Conservation (phyloP, 2,329 filamentous ascomycete genomes). For the Cercospora zeina region DNA sequence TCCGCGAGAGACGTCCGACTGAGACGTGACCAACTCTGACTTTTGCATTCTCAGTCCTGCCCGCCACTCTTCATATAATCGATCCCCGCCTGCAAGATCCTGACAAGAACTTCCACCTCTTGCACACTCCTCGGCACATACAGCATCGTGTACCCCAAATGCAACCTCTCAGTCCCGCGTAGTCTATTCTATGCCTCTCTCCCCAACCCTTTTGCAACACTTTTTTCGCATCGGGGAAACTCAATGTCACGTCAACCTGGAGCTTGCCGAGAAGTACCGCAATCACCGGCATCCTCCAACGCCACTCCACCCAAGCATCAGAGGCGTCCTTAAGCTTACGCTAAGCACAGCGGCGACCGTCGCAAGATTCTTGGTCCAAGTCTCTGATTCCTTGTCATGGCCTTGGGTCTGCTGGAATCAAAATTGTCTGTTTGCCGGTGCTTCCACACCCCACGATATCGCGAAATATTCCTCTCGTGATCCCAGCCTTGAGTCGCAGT, state of each 20-base stretch:
- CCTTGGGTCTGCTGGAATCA: neutral
- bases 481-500: too few relatives aligned
- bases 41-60: neutral
- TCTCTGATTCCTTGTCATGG: neutral
- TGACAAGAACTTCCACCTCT: constrained; percentile 15
- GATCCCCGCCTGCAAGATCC: constrained; percentile 21
- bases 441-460: neutral
- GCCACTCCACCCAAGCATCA: constrained; percentile 9
- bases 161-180: constrained; percentile 18
- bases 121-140: constrained; percentile 20
- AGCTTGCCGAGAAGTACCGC: constrained; percentile 17
- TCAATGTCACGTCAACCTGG: constrained; percentile 20
- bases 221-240: constrained; percentile 19
- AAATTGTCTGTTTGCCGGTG: neutral
- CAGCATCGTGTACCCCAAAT: constrained; percentile 25
- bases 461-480: neutral
- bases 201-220: constrained; percentile 24
- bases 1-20: neutral
- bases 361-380: neutral
- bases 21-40: neutral
- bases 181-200: constrained; percentile 24
- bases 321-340: constrained; percentile 11
- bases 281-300: constrained; percentile 7
- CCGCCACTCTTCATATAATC: constrained; percentile 21
- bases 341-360: constrained; percentile 7